A percentile compares a stretch with the other conserved stretches of the same genome.
Evolutionary conservation across 768 basidiomycete genomes (phyloP).

Genomic region (Lentinula lateritia): DNA sequence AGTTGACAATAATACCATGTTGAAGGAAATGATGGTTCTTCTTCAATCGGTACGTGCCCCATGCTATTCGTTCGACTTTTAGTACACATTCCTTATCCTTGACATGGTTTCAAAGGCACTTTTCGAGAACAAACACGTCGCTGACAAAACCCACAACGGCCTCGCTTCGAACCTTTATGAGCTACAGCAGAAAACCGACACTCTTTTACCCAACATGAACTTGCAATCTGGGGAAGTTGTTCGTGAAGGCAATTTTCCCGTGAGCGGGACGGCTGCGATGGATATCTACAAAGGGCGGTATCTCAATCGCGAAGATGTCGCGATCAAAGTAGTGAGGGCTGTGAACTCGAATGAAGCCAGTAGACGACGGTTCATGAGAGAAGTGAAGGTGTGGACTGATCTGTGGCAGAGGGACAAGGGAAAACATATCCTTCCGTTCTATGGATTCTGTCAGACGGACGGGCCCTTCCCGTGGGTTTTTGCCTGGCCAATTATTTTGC

Average conservation of each 20-base stretch:
- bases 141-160: slow-evolving; percentile 18
- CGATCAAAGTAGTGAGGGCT: slow-evolving; percentile 51
- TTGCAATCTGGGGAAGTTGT: slow-evolving; percentile 48
- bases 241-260: slow-evolving; percentile 41
- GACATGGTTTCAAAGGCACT: slow-evolving; percentile 19
- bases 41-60: slow-evolving; percentile 39
- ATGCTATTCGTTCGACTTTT: background rate
- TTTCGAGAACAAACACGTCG: slow-evolving; percentile 24
- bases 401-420: slow-evolving; percentile 50
- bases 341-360: slow-evolving; percentile 42
- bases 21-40: slow-evolving; percentile 38
- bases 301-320: slow-evolving; percentile 48
- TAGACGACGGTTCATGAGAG: slow-evolving; percentile 43
- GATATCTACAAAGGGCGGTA: slow-evolving; percentile 53
- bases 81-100: background rate
- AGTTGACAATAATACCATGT: slow-evolving; percentile 26
- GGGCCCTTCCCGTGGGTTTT: slow-evolving; percentile 47
- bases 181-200: slow-evolving; percentile 33
- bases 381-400: slow-evolving; percentile 49
- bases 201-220: slow-evolving; percentile 44
- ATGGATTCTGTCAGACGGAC: slow-evolving; percentile 50
- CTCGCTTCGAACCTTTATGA: background rate
- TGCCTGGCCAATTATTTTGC: background rate
- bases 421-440: slow-evolving; percentile 49
- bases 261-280: slow-evolving; percentile 47